Percentiles rank a stretch among this genome's conserved stretches.
These are phyloP conservation scores for Penicillium angulare DNA, from an alignment of 495 filamentous ascomycete species.

Conservation along the genomic window DNA sequence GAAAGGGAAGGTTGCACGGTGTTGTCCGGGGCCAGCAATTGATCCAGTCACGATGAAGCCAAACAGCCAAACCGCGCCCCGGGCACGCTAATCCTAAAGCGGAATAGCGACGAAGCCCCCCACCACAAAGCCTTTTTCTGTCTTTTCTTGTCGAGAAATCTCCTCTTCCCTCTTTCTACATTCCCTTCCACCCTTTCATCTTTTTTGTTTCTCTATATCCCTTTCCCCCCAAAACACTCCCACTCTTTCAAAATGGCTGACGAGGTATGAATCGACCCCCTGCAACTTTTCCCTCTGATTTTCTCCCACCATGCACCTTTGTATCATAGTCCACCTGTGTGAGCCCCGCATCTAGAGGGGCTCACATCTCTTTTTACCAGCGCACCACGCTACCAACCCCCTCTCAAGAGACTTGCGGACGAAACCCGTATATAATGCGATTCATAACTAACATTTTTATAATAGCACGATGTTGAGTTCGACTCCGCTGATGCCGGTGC, in stretches of 20 bases:
- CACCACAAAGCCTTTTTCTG: constrained; percentile 40
- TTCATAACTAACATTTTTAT: not conserved
- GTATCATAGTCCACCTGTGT: constrained; percentile 11
- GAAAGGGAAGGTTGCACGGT: not conserved
- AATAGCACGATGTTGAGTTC: constrained; percentile 86
- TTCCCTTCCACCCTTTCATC: constrained; percentile 19
- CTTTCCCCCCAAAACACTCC: constrained; percentile 7
- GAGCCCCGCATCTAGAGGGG: constrained; percentile 38
- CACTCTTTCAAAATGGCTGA: constrained; percentile 43
- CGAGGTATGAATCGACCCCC: constrained; percentile 29
- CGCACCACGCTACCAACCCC: constrained; percentile 11
- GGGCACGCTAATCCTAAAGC: constrained; percentile 29
- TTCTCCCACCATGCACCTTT: constrained; percentile 4
- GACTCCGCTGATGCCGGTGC: constrained; percentile 91
- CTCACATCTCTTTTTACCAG: constrained; percentile 18
- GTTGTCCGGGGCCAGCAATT: not conserved
- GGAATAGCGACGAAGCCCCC: constrained; percentile 39
- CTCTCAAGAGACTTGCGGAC: not conserved
- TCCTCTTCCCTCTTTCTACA: constrained; percentile 30
- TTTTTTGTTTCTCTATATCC: constrained; percentile 10
- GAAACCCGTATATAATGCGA: too few species aligned
- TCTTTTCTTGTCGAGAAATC: constrained; percentile 19
- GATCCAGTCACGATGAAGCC: constrained; percentile 5
- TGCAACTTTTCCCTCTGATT: constrained; percentile 5
- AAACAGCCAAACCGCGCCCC: constrained; percentile 7